phyloP scores from a whole-genome alignment of 1,284 basidiomycete species.

The Apiotrichum brassicae region DNA sequence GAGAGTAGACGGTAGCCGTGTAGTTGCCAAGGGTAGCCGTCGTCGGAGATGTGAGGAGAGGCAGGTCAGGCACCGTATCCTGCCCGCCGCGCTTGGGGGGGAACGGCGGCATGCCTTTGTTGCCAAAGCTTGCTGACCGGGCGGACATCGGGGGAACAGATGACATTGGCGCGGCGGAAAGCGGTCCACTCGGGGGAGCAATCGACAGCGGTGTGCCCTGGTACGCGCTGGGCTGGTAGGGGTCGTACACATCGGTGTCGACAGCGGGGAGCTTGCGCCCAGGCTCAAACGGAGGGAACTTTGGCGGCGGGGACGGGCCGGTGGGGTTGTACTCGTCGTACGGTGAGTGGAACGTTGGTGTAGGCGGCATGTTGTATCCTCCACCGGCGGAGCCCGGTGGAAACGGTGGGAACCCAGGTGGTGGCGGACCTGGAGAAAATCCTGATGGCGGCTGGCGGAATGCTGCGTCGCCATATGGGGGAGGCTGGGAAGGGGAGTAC shows the following conservation, averaged over 20 bases:
- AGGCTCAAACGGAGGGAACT: slow-evolving; percentile 16
- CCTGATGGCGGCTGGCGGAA: neutral
- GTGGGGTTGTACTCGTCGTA: slow-evolving; percentile 18
- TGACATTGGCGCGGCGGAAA: neutral
- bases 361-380: neutral
- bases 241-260: slow-evolving; percentile 35
- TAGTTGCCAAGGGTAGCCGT: slow-evolving; percentile 24
- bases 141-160: neutral
- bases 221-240: slow-evolving; percentile 29
- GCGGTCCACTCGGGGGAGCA: neutral
- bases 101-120: neutral
- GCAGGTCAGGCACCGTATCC: slow-evolving; percentile 16
- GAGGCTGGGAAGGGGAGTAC: slow-evolving; percentile 4
- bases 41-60: slow-evolving; percentile 28
- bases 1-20: slow-evolving; percentile 27
- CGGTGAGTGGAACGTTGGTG: slow-evolving; percentile 9
- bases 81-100: neutral
- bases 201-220: slow-evolving; percentile 5
- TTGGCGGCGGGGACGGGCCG: slow-evolving; percentile 11
- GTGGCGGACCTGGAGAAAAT: slow-evolving; percentile 17
- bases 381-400: slow-evolving; percentile 9
- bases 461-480: slow-evolving; percentile 13
- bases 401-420: slow-evolving; percentile 22
- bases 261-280: slow-evolving; percentile 14
- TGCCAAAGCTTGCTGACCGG: neutral